These are phyloP conservation scores for Fonsecaea monophora DNA, from an alignment of 2,329 filamentous ascomycete species.

Conservation along the genomic window DNA sequence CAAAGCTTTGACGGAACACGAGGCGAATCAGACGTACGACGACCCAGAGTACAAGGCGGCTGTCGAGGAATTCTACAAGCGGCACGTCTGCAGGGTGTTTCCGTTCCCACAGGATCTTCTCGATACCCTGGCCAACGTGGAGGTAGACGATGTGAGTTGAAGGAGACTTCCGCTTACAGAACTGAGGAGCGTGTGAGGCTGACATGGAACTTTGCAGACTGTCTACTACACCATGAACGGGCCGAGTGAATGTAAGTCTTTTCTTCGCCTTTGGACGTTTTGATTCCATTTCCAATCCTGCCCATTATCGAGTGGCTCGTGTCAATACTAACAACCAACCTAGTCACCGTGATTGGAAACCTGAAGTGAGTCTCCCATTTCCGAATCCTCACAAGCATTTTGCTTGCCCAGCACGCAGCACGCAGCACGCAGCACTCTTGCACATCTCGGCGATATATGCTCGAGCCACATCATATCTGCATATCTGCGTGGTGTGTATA, in stretches of 20 bases:
- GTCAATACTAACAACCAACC: neutral
- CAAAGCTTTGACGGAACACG: constrained; percentile 31
- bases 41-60: constrained; percentile 42
- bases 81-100: constrained; percentile 42
- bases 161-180: too few relatives aligned
- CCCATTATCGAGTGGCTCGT: neutral
- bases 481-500: neutral
- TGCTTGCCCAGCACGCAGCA: too few relatives aligned
- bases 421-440: too few relatives aligned
- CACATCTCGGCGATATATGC: too few relatives aligned
- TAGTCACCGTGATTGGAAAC: constrained; percentile 48
- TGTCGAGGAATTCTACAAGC: constrained; percentile 41
- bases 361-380: constrained; percentile 42
- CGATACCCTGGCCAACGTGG: constrained; percentile 35
- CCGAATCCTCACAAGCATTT: neutral
- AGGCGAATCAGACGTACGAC: constrained; percentile 36
- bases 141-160: constrained; percentile 36
- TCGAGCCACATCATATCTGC: too few relatives aligned
- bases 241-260: constrained; percentile 44
- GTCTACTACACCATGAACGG: constrained; percentile 46
- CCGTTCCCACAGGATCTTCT: constrained; percentile 46
- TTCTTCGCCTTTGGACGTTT: neutral
- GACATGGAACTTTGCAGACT: constrained; percentile 26
- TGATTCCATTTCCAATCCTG: neutral
- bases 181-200: neutral